Evolutionary conservation across 345 rosid species (phyloP).

Genomic region (Gossypium mustelinum): DNA sequence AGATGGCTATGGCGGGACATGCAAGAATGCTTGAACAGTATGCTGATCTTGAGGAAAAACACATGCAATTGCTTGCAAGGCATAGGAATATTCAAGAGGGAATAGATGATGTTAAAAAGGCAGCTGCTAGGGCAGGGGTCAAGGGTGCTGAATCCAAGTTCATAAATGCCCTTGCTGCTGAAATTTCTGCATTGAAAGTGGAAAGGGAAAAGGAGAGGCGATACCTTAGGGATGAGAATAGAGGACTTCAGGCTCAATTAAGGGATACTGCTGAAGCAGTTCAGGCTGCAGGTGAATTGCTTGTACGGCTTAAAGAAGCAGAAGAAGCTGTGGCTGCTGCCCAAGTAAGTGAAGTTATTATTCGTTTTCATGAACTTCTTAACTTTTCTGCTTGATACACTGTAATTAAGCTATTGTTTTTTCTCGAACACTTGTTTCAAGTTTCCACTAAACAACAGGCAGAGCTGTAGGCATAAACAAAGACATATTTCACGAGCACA

Average conservation of each 20-base stretch:
- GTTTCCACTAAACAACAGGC: background rate
- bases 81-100: conserved; percentile 90
- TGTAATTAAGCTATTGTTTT: background rate
- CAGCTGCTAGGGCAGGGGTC: conserved; percentile 89
- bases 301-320: conserved; percentile 91
- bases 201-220: conserved; percentile 83
- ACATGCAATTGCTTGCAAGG: conserved; percentile 84
- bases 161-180: conserved; percentile 88
- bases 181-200: conserved; percentile 79
- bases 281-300: conserved; percentile 94
- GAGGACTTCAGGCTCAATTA: conserved; percentile 80
- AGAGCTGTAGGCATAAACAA: background rate
- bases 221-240: conserved; percentile 82
- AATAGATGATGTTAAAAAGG: conserved; percentile 86
- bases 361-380: conserved; percentile 2
- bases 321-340: conserved; percentile 73
- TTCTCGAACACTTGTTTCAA: background rate
- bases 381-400: background rate
- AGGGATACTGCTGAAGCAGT: conserved; percentile 98
- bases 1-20: conserved; percentile 92
- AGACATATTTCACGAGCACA: background rate
- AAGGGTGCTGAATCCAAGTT: conserved; percentile 89
- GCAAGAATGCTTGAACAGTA: conserved; percentile 96
- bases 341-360: conserved; percentile 41
- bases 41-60: conserved; percentile 93